These are phyloP conservation scores for Plenodomus tracheiphilus DNA, from an alignment of 2,329 filamentous ascomycete species.

Conservation along the genomic window DNA sequence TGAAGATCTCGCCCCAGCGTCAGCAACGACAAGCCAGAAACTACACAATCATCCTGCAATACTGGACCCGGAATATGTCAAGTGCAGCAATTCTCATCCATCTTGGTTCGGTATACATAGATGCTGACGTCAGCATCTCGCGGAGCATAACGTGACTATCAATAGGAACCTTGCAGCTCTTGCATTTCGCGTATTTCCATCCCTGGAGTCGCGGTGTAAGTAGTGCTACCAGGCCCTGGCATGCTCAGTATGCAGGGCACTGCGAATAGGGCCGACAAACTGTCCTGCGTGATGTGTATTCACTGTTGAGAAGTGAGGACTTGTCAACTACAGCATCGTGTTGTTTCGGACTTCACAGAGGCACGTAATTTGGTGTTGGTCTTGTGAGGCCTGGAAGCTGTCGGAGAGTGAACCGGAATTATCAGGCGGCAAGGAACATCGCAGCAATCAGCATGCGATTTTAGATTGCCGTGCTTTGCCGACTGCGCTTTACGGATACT, in stretches of 20 bases:
- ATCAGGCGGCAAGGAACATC: not conserved
- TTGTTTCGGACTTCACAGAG: not conserved
- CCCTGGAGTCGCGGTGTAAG: not conserved
- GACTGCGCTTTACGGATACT: not conserved
- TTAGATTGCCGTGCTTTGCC: not conserved
- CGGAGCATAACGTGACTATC: not conserved
- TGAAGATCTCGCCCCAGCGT: too few relatives aligned
- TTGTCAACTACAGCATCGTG: not conserved
- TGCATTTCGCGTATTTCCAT: not conserved
- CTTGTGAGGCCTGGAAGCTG: too few relatives aligned
- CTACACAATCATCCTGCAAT: too few relatives aligned
- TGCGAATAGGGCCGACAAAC: not conserved
- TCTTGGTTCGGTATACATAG: not conserved
- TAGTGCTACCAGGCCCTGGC: not conserved
- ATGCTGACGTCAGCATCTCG: not conserved
- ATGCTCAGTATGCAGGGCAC: not conserved
- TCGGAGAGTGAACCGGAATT: not conserved
- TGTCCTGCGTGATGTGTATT: not conserved
- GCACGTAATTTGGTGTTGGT: not conserved
- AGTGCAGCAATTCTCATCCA: too few relatives aligned
- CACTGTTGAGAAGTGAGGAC: not conserved
- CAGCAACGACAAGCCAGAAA: too few relatives aligned
- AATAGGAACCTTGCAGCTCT: not conserved
- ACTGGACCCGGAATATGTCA: too few relatives aligned
- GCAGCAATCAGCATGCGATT: not conserved